Conservation (phyloP, 2,329 filamentous ascomycete species). For the Tolypocladium cylindrosporum region DNA sequence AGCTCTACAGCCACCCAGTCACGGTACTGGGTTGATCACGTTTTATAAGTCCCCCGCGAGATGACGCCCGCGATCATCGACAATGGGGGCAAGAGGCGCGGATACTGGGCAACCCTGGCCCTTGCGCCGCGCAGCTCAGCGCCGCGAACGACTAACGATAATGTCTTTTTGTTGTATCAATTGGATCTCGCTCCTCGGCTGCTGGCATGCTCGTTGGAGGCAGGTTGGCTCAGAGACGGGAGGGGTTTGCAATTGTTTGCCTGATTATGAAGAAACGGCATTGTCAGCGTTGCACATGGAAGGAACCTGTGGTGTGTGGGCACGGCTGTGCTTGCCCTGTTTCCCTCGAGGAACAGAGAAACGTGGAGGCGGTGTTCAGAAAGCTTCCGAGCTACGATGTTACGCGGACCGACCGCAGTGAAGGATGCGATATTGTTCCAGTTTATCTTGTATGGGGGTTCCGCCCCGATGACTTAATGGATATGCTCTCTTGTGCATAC, state of each 20-base stretch:
- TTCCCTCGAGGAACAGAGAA: not conserved
- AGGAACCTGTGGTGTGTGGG: not conserved
- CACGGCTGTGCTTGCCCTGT: no score
- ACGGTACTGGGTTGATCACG: constrained; percentile 8
- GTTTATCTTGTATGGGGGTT: not conserved
- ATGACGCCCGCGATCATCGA: not conserved
- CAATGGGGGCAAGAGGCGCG: not conserved
- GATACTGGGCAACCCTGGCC: not conserved
- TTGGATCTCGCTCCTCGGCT: not conserved
- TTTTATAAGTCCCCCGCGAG: constrained; percentile 2
- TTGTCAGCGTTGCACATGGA: not conserved
- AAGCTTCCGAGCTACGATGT: not conserved
- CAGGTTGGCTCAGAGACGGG: not conserved
- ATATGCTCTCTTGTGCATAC: not conserved
- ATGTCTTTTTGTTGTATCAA: constrained; percentile 1
- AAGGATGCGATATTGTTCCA: not conserved
- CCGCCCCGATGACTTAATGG: not conserved
- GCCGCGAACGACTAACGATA: constrained; percentile 5
- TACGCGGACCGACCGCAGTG: not conserved
- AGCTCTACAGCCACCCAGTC: constrained; percentile 3
- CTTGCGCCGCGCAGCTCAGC: not conserved
- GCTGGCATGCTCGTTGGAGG: constrained; percentile 3
- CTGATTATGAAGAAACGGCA: not conserved
- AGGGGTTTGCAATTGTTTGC: not conserved
- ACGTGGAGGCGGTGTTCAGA: not conserved